These are phyloP conservation scores for Astrothelium macrocarpum DNA, from an alignment of 495 filamentous ascomycete species.

Conservation along the genomic window DNA sequence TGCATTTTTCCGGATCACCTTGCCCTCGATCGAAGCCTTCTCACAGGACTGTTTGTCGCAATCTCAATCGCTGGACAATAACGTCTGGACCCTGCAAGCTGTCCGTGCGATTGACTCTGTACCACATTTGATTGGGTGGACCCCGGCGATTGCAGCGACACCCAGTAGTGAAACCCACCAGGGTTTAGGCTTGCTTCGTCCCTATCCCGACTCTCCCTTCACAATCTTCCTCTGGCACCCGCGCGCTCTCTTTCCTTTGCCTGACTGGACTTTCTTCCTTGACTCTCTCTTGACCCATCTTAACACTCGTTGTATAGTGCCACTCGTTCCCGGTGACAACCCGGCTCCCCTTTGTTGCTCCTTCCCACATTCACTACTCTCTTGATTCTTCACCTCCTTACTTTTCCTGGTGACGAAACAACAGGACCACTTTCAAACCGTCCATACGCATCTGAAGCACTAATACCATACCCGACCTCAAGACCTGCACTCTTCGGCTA, in stretches of 20 bases:
- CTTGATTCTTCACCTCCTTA: background rate
- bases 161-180: background rate
- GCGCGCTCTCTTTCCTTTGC: background rate
- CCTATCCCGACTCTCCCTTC: background rate
- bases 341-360: background rate
- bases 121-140: background rate
- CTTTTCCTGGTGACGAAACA: background rate
- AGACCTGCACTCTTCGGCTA: background rate
- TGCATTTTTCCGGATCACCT: background rate
- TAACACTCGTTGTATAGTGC: slow-evolving; percentile 1
- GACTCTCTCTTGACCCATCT: background rate
- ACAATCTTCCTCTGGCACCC: slow-evolving; percentile 5
- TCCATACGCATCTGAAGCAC: slow-evolving; percentile 3
- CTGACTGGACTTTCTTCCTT: background rate
- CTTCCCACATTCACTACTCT: background rate
- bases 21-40: background rate
- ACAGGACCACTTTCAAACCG: background rate
- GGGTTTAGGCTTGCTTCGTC: background rate
- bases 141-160: background rate
- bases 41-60: background rate
- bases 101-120: background rate
- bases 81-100: background rate
- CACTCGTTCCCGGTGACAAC: background rate
- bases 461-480: background rate
- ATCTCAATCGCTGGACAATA: background rate